Evolutionary conservation across 192 early-diverging fungal species (phyloP).

Genomic region (Rhizophagus prolifer): DNA sequence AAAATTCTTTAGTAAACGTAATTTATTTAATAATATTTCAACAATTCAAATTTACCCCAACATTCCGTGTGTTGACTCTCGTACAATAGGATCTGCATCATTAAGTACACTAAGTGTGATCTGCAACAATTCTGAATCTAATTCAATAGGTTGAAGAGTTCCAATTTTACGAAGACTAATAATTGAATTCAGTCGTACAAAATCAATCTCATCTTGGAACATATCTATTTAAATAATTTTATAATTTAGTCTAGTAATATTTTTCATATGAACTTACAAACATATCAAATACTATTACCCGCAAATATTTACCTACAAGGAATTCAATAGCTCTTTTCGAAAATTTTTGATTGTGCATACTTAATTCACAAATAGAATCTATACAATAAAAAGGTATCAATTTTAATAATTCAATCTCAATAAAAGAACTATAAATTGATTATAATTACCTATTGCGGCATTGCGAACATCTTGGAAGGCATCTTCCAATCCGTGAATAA

Average conservation of each 20-base stretch:
- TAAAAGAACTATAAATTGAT: neutral
- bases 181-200: slow-evolving; percentile 80
- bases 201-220: slow-evolving; percentile 94
- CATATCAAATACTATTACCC: neutral
- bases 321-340: slow-evolving; percentile 73
- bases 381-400: slow-evolving; percentile 14
- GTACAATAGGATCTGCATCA: slow-evolving; percentile 66
- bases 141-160: slow-evolving; percentile 45
- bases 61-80: slow-evolving; percentile 72
- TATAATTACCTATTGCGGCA: slow-evolving; percentile 72
- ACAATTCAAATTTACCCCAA: slow-evolving; percentile 51
- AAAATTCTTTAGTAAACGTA: neutral
- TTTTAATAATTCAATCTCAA: neutral
- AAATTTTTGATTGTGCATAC: slow-evolving; percentile 68
- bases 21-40: neutral
- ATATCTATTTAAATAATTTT: slow-evolving; percentile 63
- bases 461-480: slow-evolving; percentile 87
- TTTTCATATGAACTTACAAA: neutral
- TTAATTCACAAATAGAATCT: slow-evolving; percentile 82
- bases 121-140: slow-evolving; percentile 74
- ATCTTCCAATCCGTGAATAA: slow-evolving; percentile 96
- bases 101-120: slow-evolving; percentile 75
- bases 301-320: slow-evolving; percentile 62
- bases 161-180: slow-evolving; percentile 74
- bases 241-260: neutral